Evolutionary conservation across 306 rosid species (phyloP).

Genomic region (Cicer yamashitae): DNA sequence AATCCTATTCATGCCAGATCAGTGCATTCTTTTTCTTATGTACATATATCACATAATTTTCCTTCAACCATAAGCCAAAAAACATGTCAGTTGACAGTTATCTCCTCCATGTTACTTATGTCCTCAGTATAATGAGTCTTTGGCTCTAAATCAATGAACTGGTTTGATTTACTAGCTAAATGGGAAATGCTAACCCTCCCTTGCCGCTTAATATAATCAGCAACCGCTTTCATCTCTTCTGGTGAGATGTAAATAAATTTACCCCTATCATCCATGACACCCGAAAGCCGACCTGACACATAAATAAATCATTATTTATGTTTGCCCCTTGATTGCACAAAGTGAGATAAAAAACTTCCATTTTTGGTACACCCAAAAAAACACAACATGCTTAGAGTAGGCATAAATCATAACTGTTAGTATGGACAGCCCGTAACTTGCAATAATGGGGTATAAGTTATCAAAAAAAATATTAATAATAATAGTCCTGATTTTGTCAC

Average conservation of each 20-base stretch:
- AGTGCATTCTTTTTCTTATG: slow-evolving; percentile 11
- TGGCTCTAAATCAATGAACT: slow-evolving; percentile 97
- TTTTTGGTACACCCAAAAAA: not conserved
- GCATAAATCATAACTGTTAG: not conserved
- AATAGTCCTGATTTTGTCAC: not conserved
- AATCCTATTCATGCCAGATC: slow-evolving; percentile 20
- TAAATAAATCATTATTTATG: slow-evolving; percentile 30
- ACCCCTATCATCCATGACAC: slow-evolving; percentile 98
- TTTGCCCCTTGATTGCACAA: not conserved
- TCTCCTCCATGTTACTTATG: slow-evolving; percentile 61
- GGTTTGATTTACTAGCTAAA: slow-evolving; percentile 95
- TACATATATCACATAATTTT: slow-evolving; percentile 38
- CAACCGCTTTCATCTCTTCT: slow-evolving; percentile 97
- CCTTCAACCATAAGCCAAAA: slow-evolving; percentile 29
- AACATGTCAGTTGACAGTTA: slow-evolving; percentile 58
- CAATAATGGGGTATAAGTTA: not conserved
- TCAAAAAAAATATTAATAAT: not conserved
- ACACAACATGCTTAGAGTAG: slow-evolving; percentile 4
- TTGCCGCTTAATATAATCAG: slow-evolving; percentile 82
- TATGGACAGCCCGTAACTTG: not conserved
- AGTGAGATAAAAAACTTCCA: slow-evolving; percentile 3
- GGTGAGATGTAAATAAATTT: slow-evolving; percentile 88
- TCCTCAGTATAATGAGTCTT: slow-evolving; percentile 73
- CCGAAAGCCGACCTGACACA: slow-evolving; percentile 82
- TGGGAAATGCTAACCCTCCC: slow-evolving; percentile 96